These are phyloP conservation scores for Colletotrichum somersetense DNA, from an alignment of 2,329 filamentous ascomycete genomes.

Conservation along the genomic window DNA sequence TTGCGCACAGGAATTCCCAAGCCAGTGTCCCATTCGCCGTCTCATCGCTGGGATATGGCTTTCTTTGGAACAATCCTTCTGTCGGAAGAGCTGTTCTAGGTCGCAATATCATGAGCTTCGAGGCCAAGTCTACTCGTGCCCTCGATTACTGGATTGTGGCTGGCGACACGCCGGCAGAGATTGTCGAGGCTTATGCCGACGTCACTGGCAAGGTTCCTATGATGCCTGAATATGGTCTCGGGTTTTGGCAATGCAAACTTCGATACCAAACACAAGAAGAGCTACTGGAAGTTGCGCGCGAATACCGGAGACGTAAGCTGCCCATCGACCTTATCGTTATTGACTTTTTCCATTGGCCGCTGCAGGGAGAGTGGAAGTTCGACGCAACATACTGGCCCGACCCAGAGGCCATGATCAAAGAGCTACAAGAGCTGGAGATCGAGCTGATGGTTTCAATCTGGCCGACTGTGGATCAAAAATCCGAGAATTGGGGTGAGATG, in stretches of 20 bases:
- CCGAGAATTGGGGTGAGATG: constrained; percentile 50
- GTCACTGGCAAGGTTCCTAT: constrained; percentile 69
- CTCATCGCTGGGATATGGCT: constrained; percentile 68
- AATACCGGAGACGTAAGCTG: constrained; percentile 64
- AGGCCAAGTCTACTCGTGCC: constrained; percentile 65
- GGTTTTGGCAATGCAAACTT: constrained; percentile 75
- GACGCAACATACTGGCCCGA: constrained; percentile 75
- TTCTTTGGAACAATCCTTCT: constrained; percentile 73
- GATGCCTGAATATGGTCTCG: constrained; percentile 75
- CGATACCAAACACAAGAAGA: constrained; percentile 74
- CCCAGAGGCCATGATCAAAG: constrained; percentile 73
- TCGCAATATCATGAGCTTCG: constrained; percentile 70
- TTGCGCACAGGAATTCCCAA: constrained; percentile 73
- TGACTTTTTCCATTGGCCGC: constrained; percentile 75
- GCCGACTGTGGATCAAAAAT: constrained; percentile 63
- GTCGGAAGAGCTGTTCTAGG: constrained; percentile 70
- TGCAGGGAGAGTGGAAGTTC: constrained; percentile 77
- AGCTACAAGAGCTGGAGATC: constrained; percentile 68
- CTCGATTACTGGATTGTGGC: constrained; percentile 74
- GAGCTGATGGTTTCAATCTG: constrained; percentile 79
- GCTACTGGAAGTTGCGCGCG: constrained; percentile 66
- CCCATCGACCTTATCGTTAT: constrained; percentile 72
- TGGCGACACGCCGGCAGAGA: constrained; percentile 63
- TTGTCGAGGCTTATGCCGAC: constrained; percentile 65
- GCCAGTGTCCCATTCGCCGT: constrained; percentile 71